Evolutionary conservation across 257 asterid genomes (phyloP).

Genomic region (Mentha longifolia): DNA sequence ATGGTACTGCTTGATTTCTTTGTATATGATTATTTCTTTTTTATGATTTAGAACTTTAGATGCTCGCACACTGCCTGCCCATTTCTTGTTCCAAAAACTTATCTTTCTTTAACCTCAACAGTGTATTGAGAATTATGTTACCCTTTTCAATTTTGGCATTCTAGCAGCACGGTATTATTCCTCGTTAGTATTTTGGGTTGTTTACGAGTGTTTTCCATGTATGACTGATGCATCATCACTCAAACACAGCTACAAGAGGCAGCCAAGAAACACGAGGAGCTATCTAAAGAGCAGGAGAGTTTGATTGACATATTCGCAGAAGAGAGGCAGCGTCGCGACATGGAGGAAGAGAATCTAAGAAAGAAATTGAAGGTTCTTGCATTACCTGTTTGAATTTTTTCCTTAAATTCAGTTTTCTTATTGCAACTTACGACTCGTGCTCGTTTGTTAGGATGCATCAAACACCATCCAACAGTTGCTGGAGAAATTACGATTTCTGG

Average conservation of each 20-base stretch:
- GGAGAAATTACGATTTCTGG: slow-evolving; percentile 51
- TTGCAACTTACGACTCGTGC: not conserved
- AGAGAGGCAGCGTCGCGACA: slow-evolving; percentile 83
- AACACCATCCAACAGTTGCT: slow-evolving; percentile 65
- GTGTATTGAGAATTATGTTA: not conserved
- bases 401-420: not conserved
- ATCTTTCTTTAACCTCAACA: not conserved
- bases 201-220: too few relatives aligned
- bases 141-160: not conserved
- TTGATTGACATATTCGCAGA: slow-evolving; percentile 80
- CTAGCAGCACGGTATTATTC: not conserved
- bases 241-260: slow-evolving; percentile 61
- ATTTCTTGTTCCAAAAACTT: not conserved
- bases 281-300: slow-evolving; percentile 71
- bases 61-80: not conserved
- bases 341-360: slow-evolving; percentile 72
- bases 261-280: slow-evolving; percentile 51
- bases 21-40: not conserved
- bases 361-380: slow-evolving; percentile 65
- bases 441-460: slow-evolving; percentile 62
- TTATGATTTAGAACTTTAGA: not conserved
- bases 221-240: slow-evolving; percentile 28
- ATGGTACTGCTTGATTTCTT: slow-evolving; percentile 3
- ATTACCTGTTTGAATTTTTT: not conserved
- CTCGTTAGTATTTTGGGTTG: not conserved